A percentile compares a stretch with the other conserved stretches of the same genome.
phyloP scores from a whole-genome alignment of 139 green algal genomes.

The Micractinium conductrix region DNA sequence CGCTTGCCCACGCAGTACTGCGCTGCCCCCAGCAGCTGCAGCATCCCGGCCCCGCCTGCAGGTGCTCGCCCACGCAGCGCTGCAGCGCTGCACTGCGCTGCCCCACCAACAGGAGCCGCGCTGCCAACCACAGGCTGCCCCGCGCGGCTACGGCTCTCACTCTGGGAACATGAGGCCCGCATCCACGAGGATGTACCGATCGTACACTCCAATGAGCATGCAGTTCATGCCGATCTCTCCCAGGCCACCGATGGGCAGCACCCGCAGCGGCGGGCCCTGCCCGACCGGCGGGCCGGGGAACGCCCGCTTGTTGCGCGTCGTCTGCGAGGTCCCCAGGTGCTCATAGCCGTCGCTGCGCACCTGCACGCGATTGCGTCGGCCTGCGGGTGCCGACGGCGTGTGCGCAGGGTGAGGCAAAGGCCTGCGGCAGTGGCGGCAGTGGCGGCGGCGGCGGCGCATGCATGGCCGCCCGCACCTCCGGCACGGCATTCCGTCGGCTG shows the following conservation, averaged over 20 bases:
- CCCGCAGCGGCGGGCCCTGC: constrained; percentile 83
- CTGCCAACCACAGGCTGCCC: no score
- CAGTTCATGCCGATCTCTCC: constrained; percentile 99
- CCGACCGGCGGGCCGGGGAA: constrained; percentile 73
- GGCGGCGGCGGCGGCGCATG: constrained; percentile 3
- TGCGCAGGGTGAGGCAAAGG: not conserved
- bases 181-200: constrained; percentile 99
- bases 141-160: constrained; percentile 66
- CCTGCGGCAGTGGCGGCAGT: not conserved
- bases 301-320: constrained; percentile 16
- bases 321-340: constrained; percentile 78
- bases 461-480: constrained; percentile 15
- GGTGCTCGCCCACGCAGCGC: no score
- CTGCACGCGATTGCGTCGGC: not conserved
- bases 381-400: not conserved
- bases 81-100: no score
- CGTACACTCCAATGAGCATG: constrained; percentile 95
- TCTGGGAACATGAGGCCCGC: constrained; percentile 99
- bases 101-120: no score
- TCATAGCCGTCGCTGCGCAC: constrained; percentile 66
- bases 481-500: constrained; percentile 18
- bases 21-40: no score
- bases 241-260: constrained; percentile 97
- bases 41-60: no score
- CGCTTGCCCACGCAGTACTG: no score